Percentiles rank a stretch among this genome's conserved stretches.
Evolutionary conservation across 805 yeast species (phyloP).

Genomic region (Blastobotrys muscicola): DNA sequence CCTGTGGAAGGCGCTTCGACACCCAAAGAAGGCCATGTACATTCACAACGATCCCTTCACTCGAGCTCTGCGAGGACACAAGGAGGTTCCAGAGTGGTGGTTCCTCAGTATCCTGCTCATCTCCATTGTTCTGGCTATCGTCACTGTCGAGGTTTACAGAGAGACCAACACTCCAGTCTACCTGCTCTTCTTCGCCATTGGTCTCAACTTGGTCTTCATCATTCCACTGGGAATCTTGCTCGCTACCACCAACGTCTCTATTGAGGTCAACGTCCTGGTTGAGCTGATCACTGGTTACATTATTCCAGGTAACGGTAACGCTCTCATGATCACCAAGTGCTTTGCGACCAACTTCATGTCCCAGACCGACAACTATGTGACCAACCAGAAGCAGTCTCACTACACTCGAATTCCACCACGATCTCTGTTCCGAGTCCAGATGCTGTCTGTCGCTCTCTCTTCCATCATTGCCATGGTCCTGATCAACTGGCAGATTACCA

Average conservation of each 20-base stretch:
- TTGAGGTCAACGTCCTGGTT: conserved; percentile 52
- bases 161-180: conserved; percentile 31
- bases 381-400: conserved; percentile 52
- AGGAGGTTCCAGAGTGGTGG: conserved; percentile 46
- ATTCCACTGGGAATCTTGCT: conserved; percentile 53
- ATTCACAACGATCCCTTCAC: conserved; percentile 27
- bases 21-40: conserved; percentile 6
- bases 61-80: conserved; percentile 37
- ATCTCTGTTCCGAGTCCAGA: conserved; percentile 40
- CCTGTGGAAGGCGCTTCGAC: conserved; percentile 8
- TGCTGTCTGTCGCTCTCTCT: conserved; percentile 32
- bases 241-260: conserved; percentile 47
- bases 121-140: conserved; percentile 26
- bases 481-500: conserved; percentile 26
- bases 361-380: conserved; percentile 46
- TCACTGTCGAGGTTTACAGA: conserved; percentile 14
- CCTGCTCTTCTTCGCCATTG: conserved; percentile 41
- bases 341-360: conserved; percentile 36
- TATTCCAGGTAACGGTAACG: conserved; percentile 41
- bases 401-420: conserved; percentile 53
- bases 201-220: conserved; percentile 46
- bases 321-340: conserved; percentile 29
- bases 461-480: conserved; percentile 24
- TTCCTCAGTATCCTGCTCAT: conserved; percentile 38
- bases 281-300: conserved; percentile 59